Evolutionary conservation across 2,329 filamentous ascomycete species (phyloP).

Genomic region (Claviceps capensis): DNA sequence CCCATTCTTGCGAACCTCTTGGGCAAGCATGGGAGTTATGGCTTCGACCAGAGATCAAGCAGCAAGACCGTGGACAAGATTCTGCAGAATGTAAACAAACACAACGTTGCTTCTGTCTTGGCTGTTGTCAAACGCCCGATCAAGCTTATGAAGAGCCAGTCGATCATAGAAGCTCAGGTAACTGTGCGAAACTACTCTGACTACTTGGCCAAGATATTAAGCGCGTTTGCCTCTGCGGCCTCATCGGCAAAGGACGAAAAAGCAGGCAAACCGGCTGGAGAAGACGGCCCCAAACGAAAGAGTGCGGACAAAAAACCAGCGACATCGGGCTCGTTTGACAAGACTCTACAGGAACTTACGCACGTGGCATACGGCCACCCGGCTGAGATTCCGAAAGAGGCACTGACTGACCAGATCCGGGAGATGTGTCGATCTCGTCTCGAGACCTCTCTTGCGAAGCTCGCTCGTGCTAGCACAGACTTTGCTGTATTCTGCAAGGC

Average conservation of each 20-base stretch:
- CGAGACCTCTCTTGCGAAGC: constrained; percentile 42
- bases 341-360: constrained; percentile 38
- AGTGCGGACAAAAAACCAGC: constrained; percentile 16
- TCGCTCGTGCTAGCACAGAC: constrained; percentile 39
- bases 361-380: constrained; percentile 40
- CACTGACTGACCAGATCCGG: constrained; percentile 37
- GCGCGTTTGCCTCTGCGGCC: constrained; percentile 16
- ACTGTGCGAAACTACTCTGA: constrained; percentile 36
- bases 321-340: constrained; percentile 15
- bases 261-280: not conserved
- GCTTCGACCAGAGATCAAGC: constrained; percentile 77
- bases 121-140: constrained; percentile 32
- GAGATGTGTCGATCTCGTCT: constrained; percentile 43
- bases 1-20: constrained; percentile 55
- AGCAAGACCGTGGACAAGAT: constrained; percentile 72
- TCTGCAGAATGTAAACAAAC: constrained; percentile 43
- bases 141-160: constrained; percentile 13
- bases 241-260: constrained; percentile 3
- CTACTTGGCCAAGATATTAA: constrained; percentile 40
- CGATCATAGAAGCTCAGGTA: constrained; percentile 15
- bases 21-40: constrained; percentile 54
- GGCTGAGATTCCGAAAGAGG: constrained; percentile 25
- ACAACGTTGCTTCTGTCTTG: constrained; percentile 41
- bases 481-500: constrained; percentile 39
- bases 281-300: constrained; percentile 5